A percentile compares a stretch with the other conserved stretches of the same genome.
Evolutionary conservation across 768 basidiomycete species (phyloP).

Genomic region (Leccinum truebloodii): DNA sequence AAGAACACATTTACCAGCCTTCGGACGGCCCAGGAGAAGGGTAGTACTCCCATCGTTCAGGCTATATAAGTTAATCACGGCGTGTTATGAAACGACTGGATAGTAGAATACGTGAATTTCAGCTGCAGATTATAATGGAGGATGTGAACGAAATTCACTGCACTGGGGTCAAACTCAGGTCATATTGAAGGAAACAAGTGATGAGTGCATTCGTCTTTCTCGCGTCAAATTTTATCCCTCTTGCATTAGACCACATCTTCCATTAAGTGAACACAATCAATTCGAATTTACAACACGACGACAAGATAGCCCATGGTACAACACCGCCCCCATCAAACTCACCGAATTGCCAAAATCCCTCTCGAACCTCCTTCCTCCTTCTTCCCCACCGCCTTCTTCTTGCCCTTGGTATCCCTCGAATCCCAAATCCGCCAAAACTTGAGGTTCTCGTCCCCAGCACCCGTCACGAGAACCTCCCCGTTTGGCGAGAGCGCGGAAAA

Average conservation of each 20-base stretch:
- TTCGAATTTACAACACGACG: background rate
- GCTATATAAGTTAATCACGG: slow-evolving; percentile 9
- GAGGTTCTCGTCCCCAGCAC: slow-evolving; percentile 92
- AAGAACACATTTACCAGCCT: slow-evolving; percentile 36
- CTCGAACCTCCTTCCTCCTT: slow-evolving; percentile 36
- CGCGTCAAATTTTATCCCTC: no score
- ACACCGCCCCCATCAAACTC: slow-evolving; percentile 1
- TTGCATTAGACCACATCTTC: no score
- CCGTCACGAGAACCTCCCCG: slow-evolving; percentile 90
- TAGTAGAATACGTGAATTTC: background rate
- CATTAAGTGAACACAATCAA: background rate
- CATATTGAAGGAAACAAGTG: no score
- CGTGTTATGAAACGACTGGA: background rate
- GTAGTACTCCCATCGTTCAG: slow-evolving; percentile 59
- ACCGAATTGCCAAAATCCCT: slow-evolving; percentile 41
- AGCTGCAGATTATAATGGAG: background rate
- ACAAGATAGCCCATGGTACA: background rate
- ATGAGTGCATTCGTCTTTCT: no score
- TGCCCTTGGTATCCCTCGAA: slow-evolving; percentile 39
- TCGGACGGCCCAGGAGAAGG: slow-evolving; percentile 75
- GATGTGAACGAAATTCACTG: no score
- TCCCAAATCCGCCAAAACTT: slow-evolving; percentile 97
- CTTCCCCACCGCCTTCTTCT: slow-evolving; percentile 29
- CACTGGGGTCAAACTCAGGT: no score
- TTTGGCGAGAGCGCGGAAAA: slow-evolving; percentile 84